Conservation (phyloP, 768 basidiomycete genomes). For the Russula sp. region DNA sequence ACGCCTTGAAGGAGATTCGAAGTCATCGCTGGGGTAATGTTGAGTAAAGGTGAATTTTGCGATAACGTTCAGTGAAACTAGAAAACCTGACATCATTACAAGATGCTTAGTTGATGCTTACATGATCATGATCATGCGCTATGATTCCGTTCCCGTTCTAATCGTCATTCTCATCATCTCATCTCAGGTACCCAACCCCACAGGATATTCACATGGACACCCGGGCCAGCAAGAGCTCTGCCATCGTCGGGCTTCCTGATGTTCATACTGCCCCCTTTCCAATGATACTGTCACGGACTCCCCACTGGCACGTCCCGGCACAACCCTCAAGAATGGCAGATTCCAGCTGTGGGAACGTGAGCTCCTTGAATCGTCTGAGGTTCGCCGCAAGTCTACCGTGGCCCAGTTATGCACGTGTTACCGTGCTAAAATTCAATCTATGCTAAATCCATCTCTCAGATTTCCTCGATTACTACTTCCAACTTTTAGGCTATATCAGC, state of each 20-base stretch:
- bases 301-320: conserved; percentile 42
- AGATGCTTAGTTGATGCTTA: no score
- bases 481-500: conserved; percentile 85
- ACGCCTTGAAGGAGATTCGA: conserved; percentile 62
- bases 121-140: conserved; percentile 10
- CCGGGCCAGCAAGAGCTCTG: conserved; percentile 60
- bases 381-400: conserved; percentile 93
- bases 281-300: conserved; percentile 72
- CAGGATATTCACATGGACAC: conserved; percentile 69
- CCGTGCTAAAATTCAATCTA: conserved; percentile 13
- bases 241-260: conserved; percentile 45
- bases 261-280: conserved; percentile 59
- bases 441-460: conserved; percentile 45
- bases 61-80: no score
- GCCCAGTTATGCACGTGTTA: conserved; percentile 83
- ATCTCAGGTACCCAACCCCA: conserved; percentile 24
- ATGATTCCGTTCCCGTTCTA: neutral
- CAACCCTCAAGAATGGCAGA: conserved; percentile 53
- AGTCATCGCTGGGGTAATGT: conserved; percentile 13
- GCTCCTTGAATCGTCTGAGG: conserved; percentile 78
- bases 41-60: no score
- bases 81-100: conserved; percentile 13
- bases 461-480: conserved; percentile 98
- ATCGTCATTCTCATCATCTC: neutral
- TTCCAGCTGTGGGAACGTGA: conserved; percentile 83